Base-by-base conservation (phyloP, 2,329 filamentous ascomycete genomes). In the Lasiodiplodia sp. region DNA sequence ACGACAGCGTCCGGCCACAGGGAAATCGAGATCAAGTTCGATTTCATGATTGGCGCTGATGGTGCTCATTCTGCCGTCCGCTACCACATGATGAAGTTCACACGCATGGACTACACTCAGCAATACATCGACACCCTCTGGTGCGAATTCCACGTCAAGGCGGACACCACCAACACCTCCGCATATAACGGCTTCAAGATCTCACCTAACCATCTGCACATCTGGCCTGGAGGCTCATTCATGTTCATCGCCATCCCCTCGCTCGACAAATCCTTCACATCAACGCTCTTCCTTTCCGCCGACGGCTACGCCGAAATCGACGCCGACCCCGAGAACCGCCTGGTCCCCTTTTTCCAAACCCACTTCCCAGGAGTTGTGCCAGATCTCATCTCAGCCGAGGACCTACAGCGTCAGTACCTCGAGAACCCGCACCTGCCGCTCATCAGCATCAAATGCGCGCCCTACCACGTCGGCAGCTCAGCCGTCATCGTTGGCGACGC, bases 191-290 rank as follows among this genome's bases (percentile, higher is more conserved):
- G 85, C 56, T 98, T 96, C 77, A 85, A 86, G 58, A 96, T 98
- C 73, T 96, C 93, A 0, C 93, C 94, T 1, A 92, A 97, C 74
- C 94, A 98, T 77, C 85, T 99, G 1, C 96, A 99, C 80, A 99
- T 99, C 77, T 99, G 96, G 96, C 96, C 96, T 0, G 94, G 92
- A 38, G 90, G 90, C 74, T 90, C 94, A 52, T 95, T 96, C 75
- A 98, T 99, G 96, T 99, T 99, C 81, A 99, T 99, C 76, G 96
- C 96, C 21, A 94, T 99, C 53, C 95, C 96, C 0, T 86, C 85
- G n/a, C 79, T 93, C 80, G 94, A 98, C 77, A 94, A 93, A 68
- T 92, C 93, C 2, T 99, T 99, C 78, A 97, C 94, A 0, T 97
- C 94, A 79, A 99, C 96, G 0, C 86, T 99, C 3, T 99, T 99